phyloP scores from a whole-genome alignment of 2,329 filamentous ascomycete genomes.

The Domatiomyces catenatus region DNA sequence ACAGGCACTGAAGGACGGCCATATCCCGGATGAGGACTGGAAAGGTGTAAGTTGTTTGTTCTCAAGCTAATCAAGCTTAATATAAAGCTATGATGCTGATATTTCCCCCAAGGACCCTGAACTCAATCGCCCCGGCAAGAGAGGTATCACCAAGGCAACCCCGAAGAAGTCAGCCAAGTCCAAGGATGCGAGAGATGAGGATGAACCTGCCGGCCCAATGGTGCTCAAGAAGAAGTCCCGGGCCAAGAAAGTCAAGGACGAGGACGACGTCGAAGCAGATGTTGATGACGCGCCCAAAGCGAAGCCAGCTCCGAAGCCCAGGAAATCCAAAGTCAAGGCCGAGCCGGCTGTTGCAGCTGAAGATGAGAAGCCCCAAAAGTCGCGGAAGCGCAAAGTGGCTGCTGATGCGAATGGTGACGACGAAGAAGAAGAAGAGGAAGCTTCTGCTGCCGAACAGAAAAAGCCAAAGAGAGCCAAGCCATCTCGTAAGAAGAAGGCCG shows the following conservation, averaged over 20 bases:
- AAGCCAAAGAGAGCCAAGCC: conserved; percentile 5
- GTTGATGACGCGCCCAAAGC: conserved; percentile 10
- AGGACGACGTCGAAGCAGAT: conserved; percentile 18
- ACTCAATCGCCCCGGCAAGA: conserved; percentile 53
- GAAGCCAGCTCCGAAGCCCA: conserved; percentile 7
- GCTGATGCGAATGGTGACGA: conserved; percentile 1
- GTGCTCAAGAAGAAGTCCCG: conserved; percentile 11
- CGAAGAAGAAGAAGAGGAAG: not conserved
- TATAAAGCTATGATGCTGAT: not conserved
- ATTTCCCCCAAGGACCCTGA: conserved; percentile 48
- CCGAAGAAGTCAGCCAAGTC: conserved; percentile 23
- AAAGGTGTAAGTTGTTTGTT: conserved; percentile 55
- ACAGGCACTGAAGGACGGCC: conserved; percentile 56
- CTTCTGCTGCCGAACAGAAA: conserved; percentile 3
- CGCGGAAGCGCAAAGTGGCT: conserved; percentile 3
- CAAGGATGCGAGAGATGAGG: conserved; percentile 16
- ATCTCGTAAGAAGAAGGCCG: not conserved
- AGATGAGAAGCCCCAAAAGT: not conserved
- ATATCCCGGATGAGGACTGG: conserved; percentile 75
- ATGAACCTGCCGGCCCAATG: conserved; percentile 10
- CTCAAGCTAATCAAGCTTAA: conserved; percentile 6
- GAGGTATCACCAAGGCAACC: conserved; percentile 41
- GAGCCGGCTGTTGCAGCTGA: conserved; percentile 1
- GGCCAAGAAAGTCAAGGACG: conserved; percentile 19
- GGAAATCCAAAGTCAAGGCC: conserved; percentile 5